Evolutionary conservation across 768 basidiomycete species (phyloP).

Genomic region (Calvatia gigantea): DNA sequence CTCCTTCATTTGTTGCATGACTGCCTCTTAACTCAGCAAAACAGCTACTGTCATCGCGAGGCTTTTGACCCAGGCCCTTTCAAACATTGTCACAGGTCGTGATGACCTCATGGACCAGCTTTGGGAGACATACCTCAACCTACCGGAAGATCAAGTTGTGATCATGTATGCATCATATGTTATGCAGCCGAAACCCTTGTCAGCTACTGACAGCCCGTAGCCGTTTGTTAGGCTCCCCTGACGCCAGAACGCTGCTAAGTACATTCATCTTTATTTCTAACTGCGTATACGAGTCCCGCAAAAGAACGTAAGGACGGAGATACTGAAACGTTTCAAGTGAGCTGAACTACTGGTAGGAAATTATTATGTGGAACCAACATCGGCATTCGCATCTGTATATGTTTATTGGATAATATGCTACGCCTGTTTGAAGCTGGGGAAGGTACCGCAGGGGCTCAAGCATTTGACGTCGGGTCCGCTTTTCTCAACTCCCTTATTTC

Average conservation of each 20-base stretch:
- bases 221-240: conserved; percentile 62
- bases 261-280: conserved; percentile 72
- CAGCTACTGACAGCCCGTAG: conserved; percentile 21
- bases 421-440: conserved; percentile 65
- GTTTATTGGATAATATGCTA: conserved; percentile 71
- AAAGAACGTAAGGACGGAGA: conserved; percentile 48
- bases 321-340: conserved; percentile 8
- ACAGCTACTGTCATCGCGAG: conserved; percentile 63
- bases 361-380: conserved; percentile 48
- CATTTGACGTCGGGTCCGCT: conserved; percentile 74
- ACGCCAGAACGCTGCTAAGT: conserved; percentile 56
- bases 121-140: conserved; percentile 62
- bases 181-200: conserved; percentile 2
- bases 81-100: conserved; percentile 81
- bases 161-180: conserved; percentile 56
- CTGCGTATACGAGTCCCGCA: conserved; percentile 54
- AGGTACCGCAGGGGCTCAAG: conserved; percentile 56
- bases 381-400: conserved; percentile 64
- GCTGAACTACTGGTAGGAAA: conserved; percentile 33
- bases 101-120: conserved; percentile 49
- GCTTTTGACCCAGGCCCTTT: conserved; percentile 72
- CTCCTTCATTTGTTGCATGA: conserved; percentile 2
- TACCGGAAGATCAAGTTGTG: conserved; percentile 71
- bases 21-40: conserved; percentile 7
- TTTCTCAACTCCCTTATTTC: conserved; percentile 6